phyloP scores from a whole-genome alignment of 495 filamentous ascomycete genomes.

The Achaetomiella virescens region DNA sequence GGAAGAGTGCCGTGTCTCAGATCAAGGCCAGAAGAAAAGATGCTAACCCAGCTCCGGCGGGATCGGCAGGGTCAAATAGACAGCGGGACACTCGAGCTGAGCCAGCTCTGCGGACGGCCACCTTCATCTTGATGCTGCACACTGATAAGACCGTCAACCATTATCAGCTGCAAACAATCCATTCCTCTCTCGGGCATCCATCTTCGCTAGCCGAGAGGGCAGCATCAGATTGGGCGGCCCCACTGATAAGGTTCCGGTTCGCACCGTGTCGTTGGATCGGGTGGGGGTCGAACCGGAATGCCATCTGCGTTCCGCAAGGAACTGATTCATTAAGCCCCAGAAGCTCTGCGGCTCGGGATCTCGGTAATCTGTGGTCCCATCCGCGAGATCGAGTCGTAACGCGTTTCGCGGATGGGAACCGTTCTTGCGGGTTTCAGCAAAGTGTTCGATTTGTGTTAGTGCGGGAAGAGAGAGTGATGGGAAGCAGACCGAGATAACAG shows the following conservation, averaged over 20 bases:
- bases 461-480: too few relatives aligned
- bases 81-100: not conserved
- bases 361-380: not conserved
- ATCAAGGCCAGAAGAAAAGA: conserved; percentile 14
- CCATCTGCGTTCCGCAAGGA: not conserved
- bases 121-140: not conserved
- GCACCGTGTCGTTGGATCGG: not conserved
- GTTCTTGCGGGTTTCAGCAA: too few relatives aligned
- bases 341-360: not conserved
- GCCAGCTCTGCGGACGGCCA: not conserved
- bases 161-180: not conserved
- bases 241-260: not conserved
- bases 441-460: too few relatives aligned
- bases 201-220: not conserved
- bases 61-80: conserved; percentile 26
- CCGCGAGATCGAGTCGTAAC: too few relatives aligned
- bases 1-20: not conserved
- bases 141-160: conserved; percentile 5
- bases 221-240: not conserved
- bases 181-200: not conserved
- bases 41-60: conserved; percentile 9
- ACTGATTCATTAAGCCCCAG: not conserved
- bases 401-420: too few relatives aligned
- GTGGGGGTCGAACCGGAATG: not conserved
- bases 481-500: too few relatives aligned